phyloP scores from a whole-genome alignment of 2,329 filamentous ascomycete genomes.

The Scytalidium sp. region DNA sequence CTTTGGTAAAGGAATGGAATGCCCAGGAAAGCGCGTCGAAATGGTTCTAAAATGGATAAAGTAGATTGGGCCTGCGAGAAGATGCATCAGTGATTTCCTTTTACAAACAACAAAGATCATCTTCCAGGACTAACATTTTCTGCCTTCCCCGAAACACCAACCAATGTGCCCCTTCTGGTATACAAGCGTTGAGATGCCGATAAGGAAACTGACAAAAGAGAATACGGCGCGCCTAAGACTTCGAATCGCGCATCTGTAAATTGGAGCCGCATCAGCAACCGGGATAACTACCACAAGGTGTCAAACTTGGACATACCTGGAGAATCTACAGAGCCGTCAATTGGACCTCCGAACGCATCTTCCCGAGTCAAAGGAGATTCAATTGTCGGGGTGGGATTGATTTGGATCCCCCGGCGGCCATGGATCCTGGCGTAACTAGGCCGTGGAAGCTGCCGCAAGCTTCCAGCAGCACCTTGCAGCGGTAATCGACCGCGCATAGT shows the following conservation, averaged over 20 bases:
- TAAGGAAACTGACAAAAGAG: slow-evolving; percentile 87
- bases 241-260: slow-evolving; percentile 85
- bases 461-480: slow-evolving; percentile 19
- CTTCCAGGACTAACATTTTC: slow-evolving; percentile 67
- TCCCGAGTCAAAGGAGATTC: slow-evolving; percentile 47
- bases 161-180: slow-evolving; percentile 85
- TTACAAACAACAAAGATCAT: slow-evolving; percentile 5
- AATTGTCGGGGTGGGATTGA: slow-evolving; percentile 58
- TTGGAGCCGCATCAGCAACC: slow-evolving; percentile 2
- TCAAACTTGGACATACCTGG: slow-evolving; percentile 14
- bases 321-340: slow-evolving; percentile 32
- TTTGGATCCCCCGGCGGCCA: slow-evolving; percentile 56
- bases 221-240: slow-evolving; percentile 87
- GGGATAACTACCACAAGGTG: not conserved
- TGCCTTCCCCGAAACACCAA: slow-evolving; percentile 83
- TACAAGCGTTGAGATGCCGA: slow-evolving; percentile 93
- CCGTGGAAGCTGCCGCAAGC: slow-evolving; percentile 20
- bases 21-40: slow-evolving; percentile 74
- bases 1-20: slow-evolving; percentile 95
- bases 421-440: slow-evolving; percentile 6
- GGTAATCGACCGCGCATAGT: slow-evolving; percentile 26
- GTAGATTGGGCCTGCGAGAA: slow-evolving; percentile 74
- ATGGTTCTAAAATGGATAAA: slow-evolving; percentile 79
- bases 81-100: slow-evolving; percentile 9
- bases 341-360: slow-evolving; percentile 54